These are phyloP conservation scores for Panellus pusillus DNA, from an alignment of 768 basidiomycete genomes.

Conservation along the genomic window DNA sequence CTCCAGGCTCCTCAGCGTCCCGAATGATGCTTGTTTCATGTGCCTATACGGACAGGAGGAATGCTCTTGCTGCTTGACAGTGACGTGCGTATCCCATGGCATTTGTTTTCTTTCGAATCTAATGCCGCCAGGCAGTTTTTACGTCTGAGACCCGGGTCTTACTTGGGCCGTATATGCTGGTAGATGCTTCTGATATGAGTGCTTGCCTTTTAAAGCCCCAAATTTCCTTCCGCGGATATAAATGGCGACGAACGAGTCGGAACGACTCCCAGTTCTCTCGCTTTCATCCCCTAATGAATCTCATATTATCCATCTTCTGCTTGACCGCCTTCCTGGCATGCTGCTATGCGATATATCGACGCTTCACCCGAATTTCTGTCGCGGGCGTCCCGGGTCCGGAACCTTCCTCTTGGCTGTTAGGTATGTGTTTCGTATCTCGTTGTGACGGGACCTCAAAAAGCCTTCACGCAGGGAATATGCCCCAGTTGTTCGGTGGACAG, in stretches of 20 bases:
- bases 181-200: constrained; percentile 15
- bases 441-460: not conserved
- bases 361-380: constrained; percentile 34
- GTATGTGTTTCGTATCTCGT: constrained; percentile 18
- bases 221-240: constrained; percentile 21
- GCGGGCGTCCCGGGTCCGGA: constrained; percentile 35
- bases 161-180: constrained; percentile 18
- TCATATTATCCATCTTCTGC: constrained; percentile 11
- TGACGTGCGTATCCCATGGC: not conserved
- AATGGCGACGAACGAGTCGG: constrained; percentile 14
- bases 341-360: constrained; percentile 31
- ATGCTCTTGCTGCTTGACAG: not conserved
- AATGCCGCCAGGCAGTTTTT: constrained; percentile 17
- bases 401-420: constrained; percentile 41
- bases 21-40: not conserved
- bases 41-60: not conserved
- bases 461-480: constrained; percentile 26
- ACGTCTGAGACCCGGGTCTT: constrained; percentile 11
- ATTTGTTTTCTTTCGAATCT: constrained; percentile 9
- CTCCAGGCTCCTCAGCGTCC: not conserved
- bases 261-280: constrained; percentile 10
- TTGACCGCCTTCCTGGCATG: constrained; percentile 8
- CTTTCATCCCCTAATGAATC: constrained; percentile 14
- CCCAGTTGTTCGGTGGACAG: constrained; percentile 32
- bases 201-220: constrained; percentile 7